Percentiles rank a stretch among this genome's conserved stretches.
These are phyloP conservation scores for Sarocladiaceae sp. DNA, from an alignment of 2,329 filamentous ascomycete genomes.

Conservation along the genomic window DNA sequence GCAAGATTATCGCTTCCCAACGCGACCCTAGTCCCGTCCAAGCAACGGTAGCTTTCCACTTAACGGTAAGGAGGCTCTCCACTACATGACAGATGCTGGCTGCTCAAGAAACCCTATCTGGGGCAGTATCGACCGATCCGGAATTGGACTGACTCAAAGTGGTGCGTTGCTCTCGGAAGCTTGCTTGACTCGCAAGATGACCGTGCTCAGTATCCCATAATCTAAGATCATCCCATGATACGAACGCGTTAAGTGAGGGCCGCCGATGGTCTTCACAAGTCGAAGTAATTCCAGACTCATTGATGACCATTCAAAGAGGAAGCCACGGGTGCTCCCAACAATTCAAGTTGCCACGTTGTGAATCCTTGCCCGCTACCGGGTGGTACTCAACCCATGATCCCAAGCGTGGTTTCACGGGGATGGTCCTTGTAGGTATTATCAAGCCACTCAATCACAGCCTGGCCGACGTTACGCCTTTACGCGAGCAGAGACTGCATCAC, in stretches of 20 bases:
- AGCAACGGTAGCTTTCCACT: not conserved
- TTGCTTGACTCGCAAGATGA: conserved; percentile 2
- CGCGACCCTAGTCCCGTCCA: not conserved
- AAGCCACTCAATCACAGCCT: not conserved
- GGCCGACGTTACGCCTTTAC: not conserved
- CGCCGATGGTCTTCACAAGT: too few relatives aligned
- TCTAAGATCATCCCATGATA: not conserved
- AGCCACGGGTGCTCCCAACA: too few relatives aligned
- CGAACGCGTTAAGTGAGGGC: not conserved
- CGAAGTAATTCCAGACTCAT: too few relatives aligned
- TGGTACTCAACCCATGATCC: not conserved
- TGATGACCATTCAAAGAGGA: too few relatives aligned
- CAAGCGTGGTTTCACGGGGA: conserved; percentile 4
- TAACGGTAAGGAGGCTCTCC: not conserved
- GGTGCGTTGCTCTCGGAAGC: not conserved
- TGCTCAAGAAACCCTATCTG: not conserved
- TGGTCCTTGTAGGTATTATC: not conserved
- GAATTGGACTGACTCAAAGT: conserved; percentile 6
- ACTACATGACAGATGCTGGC: not conserved
- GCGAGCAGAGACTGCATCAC: not conserved
- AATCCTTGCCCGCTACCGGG: not conserved
- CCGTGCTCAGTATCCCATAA: not conserved
- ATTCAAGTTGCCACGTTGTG: not conserved
- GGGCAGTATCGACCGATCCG: not conserved
- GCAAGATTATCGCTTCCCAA: conserved; percentile 5